Evolutionary conservation across 345 rosid species (phyloP).

Genomic region (Bretschneidera sinensis): DNA sequence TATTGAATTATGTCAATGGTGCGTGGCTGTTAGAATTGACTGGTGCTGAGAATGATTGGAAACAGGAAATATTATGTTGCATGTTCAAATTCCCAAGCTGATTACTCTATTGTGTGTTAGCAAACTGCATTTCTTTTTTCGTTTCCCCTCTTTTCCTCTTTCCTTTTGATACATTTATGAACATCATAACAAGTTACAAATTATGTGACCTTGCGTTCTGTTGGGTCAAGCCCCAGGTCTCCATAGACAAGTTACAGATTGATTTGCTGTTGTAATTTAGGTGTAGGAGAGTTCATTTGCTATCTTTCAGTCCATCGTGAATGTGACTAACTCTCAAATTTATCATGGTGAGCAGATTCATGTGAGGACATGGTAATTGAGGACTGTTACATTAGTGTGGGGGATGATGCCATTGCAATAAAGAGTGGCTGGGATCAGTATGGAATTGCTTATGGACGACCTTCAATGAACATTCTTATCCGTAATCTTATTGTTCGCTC

Average conservation of each 20-base stretch:
- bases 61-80: not conserved
- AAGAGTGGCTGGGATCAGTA: conserved; percentile 99
- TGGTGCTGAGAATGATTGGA: not conserved
- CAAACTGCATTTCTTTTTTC: not conserved
- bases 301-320: conserved; percentile 1
- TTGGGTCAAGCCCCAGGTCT: no score
- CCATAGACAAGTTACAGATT: not conserved
- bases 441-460: conserved; percentile 80
- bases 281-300: no score
- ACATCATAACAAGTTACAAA: no score
- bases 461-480: conserved; percentile 76
- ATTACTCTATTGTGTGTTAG: conserved; percentile 2
- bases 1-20: not conserved
- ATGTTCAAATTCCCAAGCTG: not conserved
- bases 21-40: not conserved
- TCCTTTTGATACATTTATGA: no score
- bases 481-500: conserved; percentile 85
- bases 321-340: not conserved
- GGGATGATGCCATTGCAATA: conserved; percentile 93
- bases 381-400: conserved; percentile 93
- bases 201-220: no score
- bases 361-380: conserved; percentile 94
- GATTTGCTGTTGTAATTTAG: conserved; percentile 5
- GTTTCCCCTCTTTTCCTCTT: not conserved
- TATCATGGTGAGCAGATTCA: conserved; percentile 53